A percentile compares a stretch with the other conserved stretches of the same genome.
phyloP scores from a whole-genome alignment of 805 yeast genomes.

The Lipomyces sp. region DNA sequence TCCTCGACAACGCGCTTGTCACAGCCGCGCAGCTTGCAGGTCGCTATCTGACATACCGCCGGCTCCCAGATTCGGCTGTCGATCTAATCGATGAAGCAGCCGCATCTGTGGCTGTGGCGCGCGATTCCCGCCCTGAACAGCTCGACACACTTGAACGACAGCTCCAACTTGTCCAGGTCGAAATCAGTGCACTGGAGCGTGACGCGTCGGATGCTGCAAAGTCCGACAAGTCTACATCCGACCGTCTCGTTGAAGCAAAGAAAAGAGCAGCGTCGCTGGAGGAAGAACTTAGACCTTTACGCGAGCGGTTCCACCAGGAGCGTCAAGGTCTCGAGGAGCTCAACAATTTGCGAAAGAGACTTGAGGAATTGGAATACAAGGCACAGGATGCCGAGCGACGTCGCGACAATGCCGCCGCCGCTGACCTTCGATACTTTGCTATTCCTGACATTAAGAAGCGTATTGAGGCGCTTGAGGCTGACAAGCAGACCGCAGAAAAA shows the following conservation, averaged over 20 bases:
- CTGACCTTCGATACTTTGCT: conserved; percentile 95
- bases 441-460: conserved; percentile 86
- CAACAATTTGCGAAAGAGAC: conserved; percentile 81
- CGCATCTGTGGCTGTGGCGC: conserved; percentile 95
- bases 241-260: conserved; percentile 78
- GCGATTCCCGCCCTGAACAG: conserved; percentile 98
- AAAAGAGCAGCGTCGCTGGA: conserved; percentile 80
- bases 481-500: conserved; percentile 68
- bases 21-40: conserved; percentile 94
- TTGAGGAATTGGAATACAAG: conserved; percentile 90
- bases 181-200: conserved; percentile 94
- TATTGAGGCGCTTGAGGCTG: conserved; percentile 75
- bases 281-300: conserved; percentile 82
- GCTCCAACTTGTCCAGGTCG: conserved; percentile 88
- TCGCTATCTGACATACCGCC: conserved; percentile 91
- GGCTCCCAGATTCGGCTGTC: conserved; percentile 95
- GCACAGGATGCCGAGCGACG: conserved; percentile 97
- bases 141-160: conserved; percentile 92
- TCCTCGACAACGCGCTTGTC: conserved; percentile 90
- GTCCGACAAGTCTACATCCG: conserved; percentile 72
- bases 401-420: conserved; percentile 90
- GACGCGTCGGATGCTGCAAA: conserved; percentile 75
- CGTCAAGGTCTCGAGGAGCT: conserved; percentile 89
- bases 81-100: conserved; percentile 96
- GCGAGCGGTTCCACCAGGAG: conserved; percentile 84